phyloP scores from a whole-genome alignment of 2,329 filamentous ascomycete genomes.

The Fusarium burgessii region DNA sequence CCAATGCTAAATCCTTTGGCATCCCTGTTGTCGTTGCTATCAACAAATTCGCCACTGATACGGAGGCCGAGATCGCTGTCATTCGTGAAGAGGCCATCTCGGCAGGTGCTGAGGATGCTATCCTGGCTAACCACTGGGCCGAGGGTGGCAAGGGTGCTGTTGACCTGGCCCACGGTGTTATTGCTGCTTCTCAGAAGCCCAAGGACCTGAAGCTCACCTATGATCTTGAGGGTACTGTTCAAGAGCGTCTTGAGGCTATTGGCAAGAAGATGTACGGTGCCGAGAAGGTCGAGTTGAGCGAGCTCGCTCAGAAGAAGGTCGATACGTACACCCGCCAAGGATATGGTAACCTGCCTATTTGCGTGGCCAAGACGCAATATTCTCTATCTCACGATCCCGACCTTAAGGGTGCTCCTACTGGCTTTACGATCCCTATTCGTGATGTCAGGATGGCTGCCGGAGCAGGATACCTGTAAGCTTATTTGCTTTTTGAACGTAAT shows the following conservation, averaged over 20 bases:
- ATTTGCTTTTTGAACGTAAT: background rate
- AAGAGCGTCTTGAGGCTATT: conserved; percentile 91
- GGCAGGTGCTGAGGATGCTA: conserved; percentile 92
- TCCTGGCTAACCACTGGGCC: conserved; percentile 96
- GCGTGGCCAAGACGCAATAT: conserved; percentile 98
- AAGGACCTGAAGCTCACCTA: conserved; percentile 93
- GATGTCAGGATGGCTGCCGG: conserved; percentile 95
- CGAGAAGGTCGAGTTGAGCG: conserved; percentile 88
- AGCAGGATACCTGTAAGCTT: conserved; percentile 85
- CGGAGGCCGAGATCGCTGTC: conserved; percentile 88
- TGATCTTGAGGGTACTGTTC: conserved; percentile 79
- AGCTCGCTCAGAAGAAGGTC: conserved; percentile 94
- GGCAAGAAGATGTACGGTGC: conserved; percentile 96
- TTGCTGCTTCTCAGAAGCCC: conserved; percentile 83
- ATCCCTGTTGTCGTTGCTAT: conserved; percentile 96
- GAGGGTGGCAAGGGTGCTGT: conserved; percentile 92
- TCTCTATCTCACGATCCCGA: conserved; percentile 92
- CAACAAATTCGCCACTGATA: conserved; percentile 96
- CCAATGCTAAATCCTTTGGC: conserved; percentile 89
- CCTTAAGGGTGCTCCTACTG: conserved; percentile 93
- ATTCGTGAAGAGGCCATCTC: conserved; percentile 91
- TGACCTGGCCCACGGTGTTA: conserved; percentile 87
- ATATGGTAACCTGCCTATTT: conserved; percentile 92
- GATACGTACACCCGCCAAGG: conserved; percentile 94
- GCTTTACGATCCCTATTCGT: conserved; percentile 93